phyloP scores from a whole-genome alignment of 805 yeast genomes.

The Clavispora santaluciae region DNA sequence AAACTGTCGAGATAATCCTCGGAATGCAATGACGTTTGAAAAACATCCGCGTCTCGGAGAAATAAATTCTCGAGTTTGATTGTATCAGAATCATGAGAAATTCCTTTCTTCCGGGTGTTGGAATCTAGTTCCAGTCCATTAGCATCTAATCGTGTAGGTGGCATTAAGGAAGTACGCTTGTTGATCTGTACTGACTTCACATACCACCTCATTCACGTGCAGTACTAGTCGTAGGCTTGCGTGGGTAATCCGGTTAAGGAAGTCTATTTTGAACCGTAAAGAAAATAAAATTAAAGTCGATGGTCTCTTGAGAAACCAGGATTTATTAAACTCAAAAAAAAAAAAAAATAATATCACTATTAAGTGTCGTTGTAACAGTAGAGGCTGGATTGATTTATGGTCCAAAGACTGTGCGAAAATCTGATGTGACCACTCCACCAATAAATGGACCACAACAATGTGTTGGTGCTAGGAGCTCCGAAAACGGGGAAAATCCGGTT shows the following conservation, averaged over 20 bases:
- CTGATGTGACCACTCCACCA: neutral
- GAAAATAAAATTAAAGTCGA: too few relatives aligned
- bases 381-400: too few relatives aligned
- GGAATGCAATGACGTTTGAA: constrained; percentile 45
- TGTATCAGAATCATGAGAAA: constrained; percentile 15
- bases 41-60: constrained; percentile 37
- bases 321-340: neutral
- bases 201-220: neutral
- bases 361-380: too few relatives aligned
- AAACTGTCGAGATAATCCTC: constrained; percentile 76
- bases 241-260: too few relatives aligned
- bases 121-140: constrained; percentile 2
- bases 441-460: constrained; percentile 27
- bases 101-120: neutral
- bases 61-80: constrained; percentile 34
- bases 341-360: neutral
- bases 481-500: constrained; percentile 35
- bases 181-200: neutral
- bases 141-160: constrained; percentile 4
- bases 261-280: too few relatives aligned
- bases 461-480: constrained; percentile 43
- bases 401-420: neutral
- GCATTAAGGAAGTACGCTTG: constrained; percentile 3
- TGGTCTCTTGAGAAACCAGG: too few relatives aligned
- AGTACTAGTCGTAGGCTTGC: neutral